Evolutionary conservation across 805 yeast species (phyloP), one percentile per base, ranked within the genome.

Genomic region (Teunomyces gatunensis): DNA sequence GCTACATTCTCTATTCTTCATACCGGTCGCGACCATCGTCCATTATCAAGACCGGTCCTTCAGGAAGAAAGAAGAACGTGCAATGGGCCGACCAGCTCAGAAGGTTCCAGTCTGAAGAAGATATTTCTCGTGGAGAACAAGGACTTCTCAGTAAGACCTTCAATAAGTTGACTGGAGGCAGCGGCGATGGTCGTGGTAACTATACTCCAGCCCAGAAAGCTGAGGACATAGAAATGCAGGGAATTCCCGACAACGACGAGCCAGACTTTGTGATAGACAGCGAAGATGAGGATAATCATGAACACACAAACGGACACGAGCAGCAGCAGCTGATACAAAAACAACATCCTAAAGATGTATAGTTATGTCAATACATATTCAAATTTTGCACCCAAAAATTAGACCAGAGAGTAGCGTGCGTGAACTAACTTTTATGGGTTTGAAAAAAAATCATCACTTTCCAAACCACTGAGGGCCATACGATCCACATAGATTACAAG

Each of bases 21-120:
- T 71, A 69, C 58, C 61, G 54, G 45, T 61, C 75, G 25, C 54
- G 67, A 42, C 75, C 77, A 12, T 60, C 75, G 7, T 71, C 76
- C 4, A 73, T 73, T 42, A 72, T 73, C 54, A 70, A 68, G 46
- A 61, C 71, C 5, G 56, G 58, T 18, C 57, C 69, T 4, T 50
- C 67, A 4, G 64, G 66, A 1, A 66, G 61, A 45, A 72, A 71
- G 61, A 73, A 73, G 57, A 73, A 72, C 44, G 78, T 73, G 12
- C 77, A 68, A 57, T 73, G 78, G 78, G 77, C 77, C 9, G 77
- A 73, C 50, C 74, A 71, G 56, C 55, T 73, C 47, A 55, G 69
- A 48, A 58, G 57, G 36, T 65, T 64, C 48, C 68, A 69, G 49
- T 65, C 58, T 35, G 57, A 55, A 13, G 56, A 54, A 18, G 54